Percentiles rank a stretch among this genome's conserved stretches.
phyloP scores from a whole-genome alignment of 2,329 filamentous ascomycete species.

The Davidsoniella neocaledoniae region DNA sequence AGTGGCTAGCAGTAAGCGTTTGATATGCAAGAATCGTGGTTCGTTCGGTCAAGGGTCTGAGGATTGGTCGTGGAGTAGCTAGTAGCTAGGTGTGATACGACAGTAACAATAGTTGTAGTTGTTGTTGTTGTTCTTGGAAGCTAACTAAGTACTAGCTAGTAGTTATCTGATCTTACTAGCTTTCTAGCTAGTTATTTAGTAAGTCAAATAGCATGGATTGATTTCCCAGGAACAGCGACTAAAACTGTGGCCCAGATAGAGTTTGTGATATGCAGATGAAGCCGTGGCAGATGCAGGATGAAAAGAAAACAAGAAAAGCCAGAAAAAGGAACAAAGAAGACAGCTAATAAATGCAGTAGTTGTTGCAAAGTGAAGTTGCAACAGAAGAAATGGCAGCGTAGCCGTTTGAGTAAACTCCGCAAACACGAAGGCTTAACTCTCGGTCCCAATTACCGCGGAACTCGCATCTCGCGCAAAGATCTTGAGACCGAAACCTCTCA shows the following conservation, averaged over 20 bases:
- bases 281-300: neutral
- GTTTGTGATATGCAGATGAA: no score
- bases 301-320: neutral
- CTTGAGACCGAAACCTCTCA: slow-evolving; percentile 44
- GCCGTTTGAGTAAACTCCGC: slow-evolving; percentile 49
- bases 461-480: slow-evolving; percentile 53
- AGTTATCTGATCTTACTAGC: no score
- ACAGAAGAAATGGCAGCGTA: neutral
- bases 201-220: no score
- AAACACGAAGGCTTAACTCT: slow-evolving; percentile 52
- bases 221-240: no score
- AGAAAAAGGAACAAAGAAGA: neutral
- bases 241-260: no score
- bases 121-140: no score
- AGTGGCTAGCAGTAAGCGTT: no score
- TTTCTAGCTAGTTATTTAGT: no score
- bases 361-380: neutral
- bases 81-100: neutral
- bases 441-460: slow-evolving; percentile 66
- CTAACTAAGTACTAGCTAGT: no score
- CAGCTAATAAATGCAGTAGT: neutral
- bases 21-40: no score
- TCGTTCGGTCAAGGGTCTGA: no score
- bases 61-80: no score
- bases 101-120: neutral